These are phyloP conservation scores for Daldinia sp. DNA, from an alignment of 2,329 filamentous ascomycete genomes.

Conservation along the genomic window DNA sequence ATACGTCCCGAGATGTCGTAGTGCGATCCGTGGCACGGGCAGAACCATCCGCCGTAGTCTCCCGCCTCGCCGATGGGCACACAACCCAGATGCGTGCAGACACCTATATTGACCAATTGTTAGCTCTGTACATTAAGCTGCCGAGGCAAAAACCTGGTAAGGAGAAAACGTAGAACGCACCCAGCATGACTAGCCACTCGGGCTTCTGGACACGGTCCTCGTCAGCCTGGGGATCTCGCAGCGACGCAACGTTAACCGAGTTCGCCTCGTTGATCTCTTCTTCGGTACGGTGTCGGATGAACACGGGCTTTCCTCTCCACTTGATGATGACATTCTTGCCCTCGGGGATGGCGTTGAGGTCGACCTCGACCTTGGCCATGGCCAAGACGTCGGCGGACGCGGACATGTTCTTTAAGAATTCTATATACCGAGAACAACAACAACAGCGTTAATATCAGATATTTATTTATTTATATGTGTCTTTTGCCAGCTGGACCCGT, in stretches of 20 bases:
- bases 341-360: slow-evolving; percentile 91
- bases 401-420: slow-evolving; percentile 99
- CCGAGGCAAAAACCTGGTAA: too few relatives aligned
- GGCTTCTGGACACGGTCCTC: slow-evolving; percentile 96
- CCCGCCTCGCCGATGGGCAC: slow-evolving; percentile 99
- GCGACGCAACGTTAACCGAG: slow-evolving; percentile 81
- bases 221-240: slow-evolving; percentile 93
- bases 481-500: background rate
- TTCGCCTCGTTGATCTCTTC: slow-evolving; percentile 96
- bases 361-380: slow-evolving; percentile 99
- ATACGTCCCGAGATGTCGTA: slow-evolving; percentile 99
- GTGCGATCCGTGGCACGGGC: slow-evolving; percentile 99
- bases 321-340: slow-evolving; percentile 99
- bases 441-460: slow-evolving; percentile 37
- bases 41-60: slow-evolving; percentile 99
- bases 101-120: slow-evolving; percentile 67
- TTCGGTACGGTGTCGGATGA: slow-evolving; percentile 97
- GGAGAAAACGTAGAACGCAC: too few relatives aligned
- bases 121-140: too few relatives aligned
- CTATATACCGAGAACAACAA: slow-evolving; percentile 61
- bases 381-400: slow-evolving; percentile 98
- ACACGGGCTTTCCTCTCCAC: slow-evolving; percentile 99
- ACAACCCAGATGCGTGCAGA: slow-evolving; percentile 99
- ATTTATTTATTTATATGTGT: background rate
- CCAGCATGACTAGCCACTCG: slow-evolving; percentile 99